Evolutionary conservation across 306 rosid species (phyloP).

Genomic region (Casuarina cunninghamiana): DNA sequence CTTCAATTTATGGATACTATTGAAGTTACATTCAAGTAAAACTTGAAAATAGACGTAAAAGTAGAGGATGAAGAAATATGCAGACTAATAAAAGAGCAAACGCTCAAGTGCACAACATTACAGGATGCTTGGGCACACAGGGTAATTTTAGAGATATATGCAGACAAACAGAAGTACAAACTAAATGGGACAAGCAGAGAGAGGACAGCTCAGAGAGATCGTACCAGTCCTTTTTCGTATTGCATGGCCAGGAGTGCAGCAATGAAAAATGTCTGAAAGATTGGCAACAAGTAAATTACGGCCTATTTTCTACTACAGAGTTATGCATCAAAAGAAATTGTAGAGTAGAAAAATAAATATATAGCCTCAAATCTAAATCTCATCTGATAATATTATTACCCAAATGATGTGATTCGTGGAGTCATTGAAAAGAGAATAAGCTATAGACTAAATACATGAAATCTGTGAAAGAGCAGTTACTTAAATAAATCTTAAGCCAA

Average conservation of each 20-base stretch:
- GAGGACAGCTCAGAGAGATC: slow-evolving; percentile 14
- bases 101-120: not conserved
- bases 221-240: slow-evolving; percentile 85
- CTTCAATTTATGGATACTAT: not conserved
- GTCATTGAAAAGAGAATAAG: not conserved
- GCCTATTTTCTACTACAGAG: slow-evolving; percentile 23
- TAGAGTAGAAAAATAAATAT: too few relatives aligned
- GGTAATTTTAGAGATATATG: too few relatives aligned
- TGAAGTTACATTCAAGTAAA: slow-evolving; percentile 5
- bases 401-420: not conserved
- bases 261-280: slow-evolving; percentile 89
- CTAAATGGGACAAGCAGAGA: not conserved
- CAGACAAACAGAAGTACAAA: not conserved
- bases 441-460: not conserved
- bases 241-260: slow-evolving; percentile 99
- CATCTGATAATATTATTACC: not conserved
- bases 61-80: not conserved
- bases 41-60: slow-evolving; percentile 1
- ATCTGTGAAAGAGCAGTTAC: not conserved
- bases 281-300: slow-evolving; percentile 25
- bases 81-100: not conserved
- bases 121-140: not conserved
- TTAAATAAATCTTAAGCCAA: not conserved
- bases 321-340: slow-evolving; percentile 16
- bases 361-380: not conserved